Evolutionary conservation across 768 basidiomycete species (phyloP).

Genomic region (Leucocoprinus birnbaumii): DNA sequence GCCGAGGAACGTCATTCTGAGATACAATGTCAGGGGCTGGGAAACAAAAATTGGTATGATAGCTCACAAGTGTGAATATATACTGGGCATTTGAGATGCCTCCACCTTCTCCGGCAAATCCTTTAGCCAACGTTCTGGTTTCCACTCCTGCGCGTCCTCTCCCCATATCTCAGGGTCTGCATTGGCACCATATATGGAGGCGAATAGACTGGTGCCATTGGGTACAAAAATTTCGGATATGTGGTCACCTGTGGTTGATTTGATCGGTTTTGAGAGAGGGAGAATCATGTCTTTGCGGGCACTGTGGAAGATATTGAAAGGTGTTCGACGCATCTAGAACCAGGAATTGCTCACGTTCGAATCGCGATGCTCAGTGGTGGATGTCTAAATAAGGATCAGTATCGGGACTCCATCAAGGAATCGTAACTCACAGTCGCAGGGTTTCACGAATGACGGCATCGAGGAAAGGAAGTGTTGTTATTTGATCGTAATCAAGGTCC

Average conservation of each 20-base stretch:
- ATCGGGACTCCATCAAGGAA: background rate
- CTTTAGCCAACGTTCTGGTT: slow-evolving; percentile 39
- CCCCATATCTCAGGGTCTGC: slow-evolving; percentile 36
- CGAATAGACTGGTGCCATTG: slow-evolving; percentile 23
- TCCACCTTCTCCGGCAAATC: slow-evolving; percentile 28
- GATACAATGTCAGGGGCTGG: background rate
- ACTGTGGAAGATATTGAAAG: no score
- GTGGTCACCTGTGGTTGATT: background rate
- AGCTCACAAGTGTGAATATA: slow-evolving; percentile 18
- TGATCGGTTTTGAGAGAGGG: slow-evolving; percentile 21
- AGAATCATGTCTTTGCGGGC: slow-evolving; percentile 20
- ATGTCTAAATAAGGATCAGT: slow-evolving; percentile 13
- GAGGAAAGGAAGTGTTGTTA: slow-evolving; percentile 33
- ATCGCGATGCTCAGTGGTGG: slow-evolving; percentile 22
- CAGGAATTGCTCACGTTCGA: slow-evolving; percentile 6
- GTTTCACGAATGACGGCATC: slow-evolving; percentile 40
- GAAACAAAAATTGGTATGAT: background rate
- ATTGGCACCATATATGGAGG: slow-evolving; percentile 31
- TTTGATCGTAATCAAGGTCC: slow-evolving; percentile 31
- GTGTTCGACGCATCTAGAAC: no score
- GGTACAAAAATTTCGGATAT: slow-evolving; percentile 22
- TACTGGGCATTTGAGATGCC: slow-evolving; percentile 16
- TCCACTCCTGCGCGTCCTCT: slow-evolving; percentile 36
- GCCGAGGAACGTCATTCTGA: slow-evolving; percentile 42
- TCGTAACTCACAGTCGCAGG: slow-evolving; percentile 28